phyloP scores from a whole-genome alignment of 2,329 filamentous ascomycete species.

The Neurospora crassa region DNA sequence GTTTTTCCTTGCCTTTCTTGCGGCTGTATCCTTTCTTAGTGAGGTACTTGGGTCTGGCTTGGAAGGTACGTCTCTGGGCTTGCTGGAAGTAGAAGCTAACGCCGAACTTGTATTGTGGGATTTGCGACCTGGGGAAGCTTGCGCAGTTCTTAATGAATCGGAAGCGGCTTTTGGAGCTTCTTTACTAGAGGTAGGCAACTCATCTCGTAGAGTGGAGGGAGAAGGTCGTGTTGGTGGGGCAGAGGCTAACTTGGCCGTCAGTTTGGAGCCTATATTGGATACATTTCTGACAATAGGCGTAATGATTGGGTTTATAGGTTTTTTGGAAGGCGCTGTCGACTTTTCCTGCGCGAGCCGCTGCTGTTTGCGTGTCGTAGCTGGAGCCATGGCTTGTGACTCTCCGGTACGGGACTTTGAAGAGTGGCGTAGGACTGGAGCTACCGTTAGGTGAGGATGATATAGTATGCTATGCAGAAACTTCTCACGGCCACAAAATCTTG shows the following conservation, averaged over 20 bases:
- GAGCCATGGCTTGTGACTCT: background rate
- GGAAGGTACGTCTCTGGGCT: background rate
- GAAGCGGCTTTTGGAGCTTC: background rate
- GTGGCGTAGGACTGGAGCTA: background rate
- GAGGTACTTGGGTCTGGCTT: background rate
- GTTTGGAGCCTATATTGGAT: background rate
- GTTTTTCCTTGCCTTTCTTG: background rate
- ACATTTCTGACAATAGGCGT: background rate
- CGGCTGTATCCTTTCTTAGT: fast-evolving
- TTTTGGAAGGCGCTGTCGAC: background rate
- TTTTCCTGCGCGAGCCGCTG: background rate
- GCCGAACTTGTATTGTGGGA: background rate
- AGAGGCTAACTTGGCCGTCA: background rate
- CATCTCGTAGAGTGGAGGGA: background rate
- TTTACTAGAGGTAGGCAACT: background rate
- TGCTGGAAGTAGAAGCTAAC: background rate
- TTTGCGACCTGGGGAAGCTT: background rate
- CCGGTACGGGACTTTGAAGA: background rate
- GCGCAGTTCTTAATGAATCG: background rate
- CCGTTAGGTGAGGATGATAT: background rate
- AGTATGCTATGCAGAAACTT: background rate
- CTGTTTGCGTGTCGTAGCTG: background rate
- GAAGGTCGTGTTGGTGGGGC: background rate
- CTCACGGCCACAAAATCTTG: background rate
- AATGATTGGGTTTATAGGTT: background rate